Percentiles rank a stretch among this genome's conserved stretches.
Conservation (phyloP, 1,284 basidiomycete genomes). For the Takashimella tepidaria region DNA sequence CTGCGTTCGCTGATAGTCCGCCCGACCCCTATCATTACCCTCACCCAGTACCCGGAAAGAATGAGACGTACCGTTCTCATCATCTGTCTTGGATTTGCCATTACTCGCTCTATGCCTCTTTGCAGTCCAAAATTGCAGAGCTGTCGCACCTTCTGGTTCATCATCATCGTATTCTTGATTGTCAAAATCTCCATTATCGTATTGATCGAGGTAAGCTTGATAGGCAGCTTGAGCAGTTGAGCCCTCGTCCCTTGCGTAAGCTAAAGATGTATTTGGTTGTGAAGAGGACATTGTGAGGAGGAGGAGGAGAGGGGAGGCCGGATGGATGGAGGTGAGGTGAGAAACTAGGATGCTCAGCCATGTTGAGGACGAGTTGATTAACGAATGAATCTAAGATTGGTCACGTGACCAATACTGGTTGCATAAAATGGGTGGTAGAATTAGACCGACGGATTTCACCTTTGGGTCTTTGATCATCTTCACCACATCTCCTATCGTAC, state of each 20-base stretch:
- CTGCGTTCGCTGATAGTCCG: too few relatives aligned
- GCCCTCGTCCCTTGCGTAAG: conserved; percentile 43
- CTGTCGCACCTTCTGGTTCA: conserved; percentile 21
- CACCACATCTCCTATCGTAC: too few relatives aligned
- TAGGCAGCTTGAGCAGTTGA: conserved; percentile 43
- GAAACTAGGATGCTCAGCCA: background rate
- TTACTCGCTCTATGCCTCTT: conserved; percentile 41
- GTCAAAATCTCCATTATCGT: conserved; percentile 23
- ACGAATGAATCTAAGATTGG: background rate
- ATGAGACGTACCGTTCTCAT: conserved; percentile 33
- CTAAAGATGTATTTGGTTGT: conserved; percentile 28
- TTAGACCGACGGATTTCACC: too few relatives aligned
- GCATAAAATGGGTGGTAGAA: too few relatives aligned
- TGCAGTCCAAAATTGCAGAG: conserved; percentile 46
- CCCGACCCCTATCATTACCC: too few relatives aligned
- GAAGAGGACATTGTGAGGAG: conserved; percentile 11
- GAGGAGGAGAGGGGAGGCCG: background rate
- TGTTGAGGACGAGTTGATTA: background rate
- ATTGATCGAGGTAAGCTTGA: conserved; percentile 26
- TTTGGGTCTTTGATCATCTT: too few relatives aligned
- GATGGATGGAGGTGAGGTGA: background rate
- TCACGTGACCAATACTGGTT: background rate
- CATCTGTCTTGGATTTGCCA: conserved; percentile 32
- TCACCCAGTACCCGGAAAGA: too few relatives aligned
- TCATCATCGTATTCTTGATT: conserved; percentile 25